phyloP scores from a whole-genome alignment of 805 yeast species.

The Myxozyma neglecta region DNA sequence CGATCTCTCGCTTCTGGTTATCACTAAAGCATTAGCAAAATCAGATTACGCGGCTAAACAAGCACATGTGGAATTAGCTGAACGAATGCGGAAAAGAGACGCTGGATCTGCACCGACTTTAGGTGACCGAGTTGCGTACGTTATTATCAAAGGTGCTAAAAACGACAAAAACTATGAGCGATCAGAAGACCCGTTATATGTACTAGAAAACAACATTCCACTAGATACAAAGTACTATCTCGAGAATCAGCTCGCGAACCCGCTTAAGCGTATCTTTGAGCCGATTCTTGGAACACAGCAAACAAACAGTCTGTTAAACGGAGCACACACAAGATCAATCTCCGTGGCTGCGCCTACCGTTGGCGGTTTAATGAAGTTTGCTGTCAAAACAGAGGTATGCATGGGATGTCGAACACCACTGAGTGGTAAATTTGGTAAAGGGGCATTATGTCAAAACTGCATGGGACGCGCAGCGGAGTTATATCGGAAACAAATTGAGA shows the following conservation, averaged over 20 bases:
- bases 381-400: slow-evolving; percentile 84
- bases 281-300: slow-evolving; percentile 88
- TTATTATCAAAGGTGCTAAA: slow-evolving; percentile 77
- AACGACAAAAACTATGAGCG: slow-evolving; percentile 87
- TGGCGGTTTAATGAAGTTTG: slow-evolving; percentile 90
- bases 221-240: slow-evolving; percentile 92
- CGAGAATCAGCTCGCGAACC: slow-evolving; percentile 90
- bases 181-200: slow-evolving; percentile 95
- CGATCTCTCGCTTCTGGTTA: slow-evolving; percentile 89
- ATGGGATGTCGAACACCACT: slow-evolving; percentile 85
- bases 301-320: slow-evolving; percentile 71
- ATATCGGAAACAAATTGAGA: slow-evolving; percentile 77
- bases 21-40: slow-evolving; percentile 85
- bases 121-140: slow-evolving; percentile 98
- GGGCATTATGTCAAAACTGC: slow-evolving; percentile 83
- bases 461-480: slow-evolving; percentile 67
- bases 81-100: slow-evolving; percentile 93
- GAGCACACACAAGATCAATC: slow-evolving; percentile 80
- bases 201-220: slow-evolving; percentile 85
- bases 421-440: slow-evolving; percentile 51
- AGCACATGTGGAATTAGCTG: slow-evolving; percentile 95
- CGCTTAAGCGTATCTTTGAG: slow-evolving; percentile 87
- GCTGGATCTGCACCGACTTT: slow-evolving; percentile 95
- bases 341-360: slow-evolving; percentile 66
- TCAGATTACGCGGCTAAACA: slow-evolving; percentile 94